Evolutionary conservation across 129 eudicot genomes (phyloP), one percentile per base, ranked within the genome.

Genomic region (Cynara cardunculus): DNA sequence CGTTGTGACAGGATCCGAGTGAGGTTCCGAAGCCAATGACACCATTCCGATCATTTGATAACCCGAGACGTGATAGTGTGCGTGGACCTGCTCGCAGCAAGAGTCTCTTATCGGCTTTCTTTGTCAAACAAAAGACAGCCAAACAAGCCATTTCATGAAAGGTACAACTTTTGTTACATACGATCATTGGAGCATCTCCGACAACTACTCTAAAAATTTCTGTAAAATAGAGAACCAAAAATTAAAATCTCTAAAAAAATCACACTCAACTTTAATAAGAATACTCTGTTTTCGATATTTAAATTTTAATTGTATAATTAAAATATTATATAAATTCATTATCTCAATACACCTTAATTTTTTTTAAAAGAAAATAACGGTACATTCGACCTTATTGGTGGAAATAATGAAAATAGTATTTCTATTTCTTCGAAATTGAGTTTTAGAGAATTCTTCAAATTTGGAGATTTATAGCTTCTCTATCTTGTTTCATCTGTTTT

Each of bases 61-160:
- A 87, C 75, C 77, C 87, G 6, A 81, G 73, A 68, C 88, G 82
- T 16, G 87, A 81, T 24, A 84, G 79, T 28, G 77, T 83, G 3
- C 91, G 84, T 61, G 73, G 88, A 37, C 97, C 99, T 75, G 83
- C 35, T 53, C 99, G 99, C 31, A 89, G 89, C 82, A 96, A 87
- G 84, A 89, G 96, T 80, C 81, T 96, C 81, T 82, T 96, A 30
- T 93, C 99, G 3, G 87, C 93, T 37, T 91, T 96, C 83, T 96
- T 96, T 81, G 96, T 87, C 78, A 96, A 93, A 88, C 98, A 93
- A 62, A 96, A 93, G 90, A 70, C 90, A 32, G 7, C 79, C 83
- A 78, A 83, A 77, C 86, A 35, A 71, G 26, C 75, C 82, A 78
- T 78, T 69, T 78, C 46, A 27, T 69, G 4, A 26, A 56, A 83